phyloP scores from a whole-genome alignment of 2,329 filamentous ascomycete genomes.

The Cercospora berteroae region DNA sequence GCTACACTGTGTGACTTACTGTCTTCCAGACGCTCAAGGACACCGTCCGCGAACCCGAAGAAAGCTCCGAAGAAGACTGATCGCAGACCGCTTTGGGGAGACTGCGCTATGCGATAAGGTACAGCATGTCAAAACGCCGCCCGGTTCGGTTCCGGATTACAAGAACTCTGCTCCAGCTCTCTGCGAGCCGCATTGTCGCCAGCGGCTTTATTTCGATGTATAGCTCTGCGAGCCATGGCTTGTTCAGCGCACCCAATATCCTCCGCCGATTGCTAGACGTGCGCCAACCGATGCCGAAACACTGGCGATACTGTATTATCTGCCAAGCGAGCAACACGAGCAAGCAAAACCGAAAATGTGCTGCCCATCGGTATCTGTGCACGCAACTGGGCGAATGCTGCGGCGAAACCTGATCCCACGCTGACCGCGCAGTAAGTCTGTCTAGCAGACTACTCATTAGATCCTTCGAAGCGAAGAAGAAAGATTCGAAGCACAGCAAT shows the following conservation, averaged over 20 bases:
- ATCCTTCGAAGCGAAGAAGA: not conserved
- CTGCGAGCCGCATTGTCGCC: not conserved
- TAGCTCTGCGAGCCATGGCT: not conserved
- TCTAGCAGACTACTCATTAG: not conserved
- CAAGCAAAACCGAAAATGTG: not conserved
- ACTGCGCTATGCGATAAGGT: not conserved
- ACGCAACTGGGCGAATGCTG: not conserved
- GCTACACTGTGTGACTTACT: constrained; percentile 3
- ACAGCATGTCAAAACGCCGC: not conserved
- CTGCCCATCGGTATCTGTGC: not conserved
- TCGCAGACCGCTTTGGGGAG: not conserved
- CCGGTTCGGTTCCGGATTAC: not conserved
- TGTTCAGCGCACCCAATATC: not conserved
- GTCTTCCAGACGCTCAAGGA: constrained; percentile 37
- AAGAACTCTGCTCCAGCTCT: not conserved
- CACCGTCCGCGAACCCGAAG: constrained; percentile 40
- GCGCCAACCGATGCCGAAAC: not conserved
- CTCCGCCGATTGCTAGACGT: not conserved
- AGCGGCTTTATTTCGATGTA: not conserved
- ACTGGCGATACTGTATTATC: not conserved
- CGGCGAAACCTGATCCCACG: not conserved
- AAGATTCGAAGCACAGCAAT: not conserved
- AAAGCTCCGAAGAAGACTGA: constrained; percentile 39
- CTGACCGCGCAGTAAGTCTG: not conserved
- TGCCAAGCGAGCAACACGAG: not conserved